Evolutionary conservation across 2,329 filamentous ascomycete species (phyloP), one percentile per base, ranked within the genome.

Genomic region (Phyllosticta citrichinensis): DNA sequence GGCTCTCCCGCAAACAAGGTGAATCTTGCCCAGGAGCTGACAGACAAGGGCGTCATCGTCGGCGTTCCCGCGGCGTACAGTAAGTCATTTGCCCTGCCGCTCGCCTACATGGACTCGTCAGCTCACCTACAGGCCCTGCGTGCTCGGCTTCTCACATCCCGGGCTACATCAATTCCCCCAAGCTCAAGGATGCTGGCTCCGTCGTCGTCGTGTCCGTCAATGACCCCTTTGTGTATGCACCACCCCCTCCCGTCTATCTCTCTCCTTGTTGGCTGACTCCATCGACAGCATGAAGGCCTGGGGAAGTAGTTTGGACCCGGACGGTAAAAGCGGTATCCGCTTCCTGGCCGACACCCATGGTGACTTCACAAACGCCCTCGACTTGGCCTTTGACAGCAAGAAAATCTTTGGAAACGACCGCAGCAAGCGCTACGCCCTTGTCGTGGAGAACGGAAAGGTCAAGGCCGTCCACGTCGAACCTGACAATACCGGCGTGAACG

Each of bases 201-300:
- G 89, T 96, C 54, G 96, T 95, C 70, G 90, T 97, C 51, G 85
- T 97, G 61, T 86, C 89, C 17, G 92, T 97, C 71, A 97, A 97
- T 73, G 93, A 97, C 73, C 84, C 91, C 20, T 97, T 97, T 73
- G 92, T 96, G 89, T 95, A 80, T 22, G 52, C 50, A 51, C 20
- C 24, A 50, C 27, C 27, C 6, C 6, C 27, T 30, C 27, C 27
- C 27, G 27, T 30, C 6, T 10, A 8, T 5, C 6, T 30, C 27
- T 30, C 27, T 10, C 27, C 52, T 59, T 56, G 55, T 57, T 56
- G 24, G 52, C 53, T 56, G 52, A 27, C 20, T 33, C 52, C 30
- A 27, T 47, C 40, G 14, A 24, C 64, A 94, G 90, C 54, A 96
- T 92, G 83, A 95, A 95, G 76, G 92, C 91, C 5, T 97, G 92